Evolutionary conservation across 805 yeast species (phyloP).

Genomic region (Wickerhamomyces queroliae): DNA sequence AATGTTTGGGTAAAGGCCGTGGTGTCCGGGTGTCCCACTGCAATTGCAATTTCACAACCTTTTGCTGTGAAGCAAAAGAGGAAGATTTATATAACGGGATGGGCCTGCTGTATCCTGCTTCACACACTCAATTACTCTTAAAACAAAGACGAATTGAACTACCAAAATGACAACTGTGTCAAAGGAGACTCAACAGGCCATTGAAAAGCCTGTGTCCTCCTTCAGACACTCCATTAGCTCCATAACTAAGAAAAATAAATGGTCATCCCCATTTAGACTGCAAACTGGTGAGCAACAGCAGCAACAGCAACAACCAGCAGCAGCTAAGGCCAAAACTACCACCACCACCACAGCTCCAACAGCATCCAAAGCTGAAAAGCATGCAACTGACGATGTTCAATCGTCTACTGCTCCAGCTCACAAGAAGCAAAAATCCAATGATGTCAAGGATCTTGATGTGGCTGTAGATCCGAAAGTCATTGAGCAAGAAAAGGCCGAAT

Average conservation of each 20-base stretch:
- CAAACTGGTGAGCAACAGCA: no score
- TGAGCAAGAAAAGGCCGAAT: background rate
- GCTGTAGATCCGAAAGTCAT: background rate
- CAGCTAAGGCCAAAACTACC: background rate
- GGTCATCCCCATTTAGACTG: slow-evolving; percentile 26
- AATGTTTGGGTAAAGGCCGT: background rate
- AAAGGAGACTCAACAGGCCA: background rate
- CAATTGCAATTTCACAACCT: no score
- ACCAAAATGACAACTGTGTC: no score
- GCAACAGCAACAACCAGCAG: slow-evolving; percentile 1
- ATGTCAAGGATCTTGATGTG: slow-evolving; percentile 1
- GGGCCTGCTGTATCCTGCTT: no score
- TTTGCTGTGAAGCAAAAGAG: no score
- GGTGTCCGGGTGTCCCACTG: no score
- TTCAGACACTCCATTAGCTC: background rate
- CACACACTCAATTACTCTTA: no score
- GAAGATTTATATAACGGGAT: no score
- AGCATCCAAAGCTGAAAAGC: background rate
- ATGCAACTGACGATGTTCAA: slow-evolving; percentile 1
- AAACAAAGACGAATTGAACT: no score
- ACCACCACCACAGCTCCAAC: background rate
- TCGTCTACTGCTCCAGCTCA: slow-evolving; percentile 2
- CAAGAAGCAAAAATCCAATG: background rate
- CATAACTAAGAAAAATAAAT: slow-evolving; percentile 8
- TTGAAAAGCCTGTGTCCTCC: background rate